Percentiles rank a stretch among this genome's conserved stretches.
Evolutionary conservation across 805 yeast genomes (phyloP).

Genomic region (Candida koratica): DNA sequence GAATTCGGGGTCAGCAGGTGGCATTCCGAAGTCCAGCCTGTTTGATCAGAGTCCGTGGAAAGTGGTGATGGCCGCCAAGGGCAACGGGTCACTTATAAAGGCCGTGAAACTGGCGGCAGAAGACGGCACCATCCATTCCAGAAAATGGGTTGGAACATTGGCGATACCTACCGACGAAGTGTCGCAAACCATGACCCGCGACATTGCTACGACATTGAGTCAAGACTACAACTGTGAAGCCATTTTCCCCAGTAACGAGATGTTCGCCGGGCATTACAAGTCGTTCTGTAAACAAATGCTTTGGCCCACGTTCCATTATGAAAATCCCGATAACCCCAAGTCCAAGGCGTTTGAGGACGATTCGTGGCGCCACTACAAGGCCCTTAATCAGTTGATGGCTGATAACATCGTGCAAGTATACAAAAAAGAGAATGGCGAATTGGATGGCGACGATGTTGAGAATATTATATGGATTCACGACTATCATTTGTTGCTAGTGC

Average conservation of each 20-base stretch:
- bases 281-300: slow-evolving; percentile 90
- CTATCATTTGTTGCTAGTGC: slow-evolving; percentile 84
- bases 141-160: slow-evolving; percentile 82
- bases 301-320: slow-evolving; percentile 94
- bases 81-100: slow-evolving; percentile 85
- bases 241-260: slow-evolving; percentile 70
- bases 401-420: slow-evolving; percentile 66
- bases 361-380: slow-evolving; percentile 82
- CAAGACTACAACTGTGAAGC: slow-evolving; percentile 56
- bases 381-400: slow-evolving; percentile 75
- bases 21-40: slow-evolving; percentile 39
- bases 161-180: slow-evolving; percentile 89
- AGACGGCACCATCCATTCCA: slow-evolving; percentile 30
- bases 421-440: slow-evolving; percentile 45
- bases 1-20: slow-evolving; percentile 49
- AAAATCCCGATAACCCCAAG: slow-evolving; percentile 91
- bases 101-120: slow-evolving; percentile 64
- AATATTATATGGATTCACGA: slow-evolving; percentile 93
- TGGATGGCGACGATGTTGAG: slow-evolving; percentile 36
- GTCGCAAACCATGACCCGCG: slow-evolving; percentile 49
- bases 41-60: slow-evolving; percentile 69
- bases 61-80: slow-evolving; percentile 63
- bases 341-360: slow-evolving; percentile 94
- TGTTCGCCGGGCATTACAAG: slow-evolving; percentile 86
- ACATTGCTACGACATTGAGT: slow-evolving; percentile 47